Evolutionary conservation across 495 filamentous ascomycete species (phyloP).

Genomic region (Aspergillus taichungensis): DNA sequence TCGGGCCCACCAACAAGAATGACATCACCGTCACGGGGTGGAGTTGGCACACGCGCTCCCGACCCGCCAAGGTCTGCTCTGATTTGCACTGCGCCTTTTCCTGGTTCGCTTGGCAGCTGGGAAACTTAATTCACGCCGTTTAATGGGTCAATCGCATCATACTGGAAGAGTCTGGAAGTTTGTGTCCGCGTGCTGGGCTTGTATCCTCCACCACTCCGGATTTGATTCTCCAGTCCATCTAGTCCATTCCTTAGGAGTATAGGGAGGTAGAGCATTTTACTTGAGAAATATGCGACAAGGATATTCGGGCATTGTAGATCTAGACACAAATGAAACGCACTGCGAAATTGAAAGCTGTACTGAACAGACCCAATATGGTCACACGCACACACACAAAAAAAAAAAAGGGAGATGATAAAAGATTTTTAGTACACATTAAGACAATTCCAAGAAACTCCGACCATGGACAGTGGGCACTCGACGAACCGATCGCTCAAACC

Average conservation of each 20-base stretch:
- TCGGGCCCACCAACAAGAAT: background rate
- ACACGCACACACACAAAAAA: too few species aligned
- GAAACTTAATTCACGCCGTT: background rate
- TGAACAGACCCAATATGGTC: conserved; percentile 24
- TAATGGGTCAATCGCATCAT: too few species aligned
- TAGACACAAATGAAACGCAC: conserved; percentile 21
- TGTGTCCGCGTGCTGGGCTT: too few species aligned
- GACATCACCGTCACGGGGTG: conserved; percentile 4
- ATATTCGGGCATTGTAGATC: too few species aligned
- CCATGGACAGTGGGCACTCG: conserved; percentile 12
- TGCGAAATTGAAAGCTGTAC: conserved; percentile 30
- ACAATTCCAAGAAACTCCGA: conserved; percentile 12
- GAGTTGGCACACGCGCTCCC: background rate
- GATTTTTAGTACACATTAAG: conserved; percentile 42
- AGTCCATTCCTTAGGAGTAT: too few species aligned
- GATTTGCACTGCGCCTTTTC: background rate
- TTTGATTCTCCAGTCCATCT: too few species aligned
- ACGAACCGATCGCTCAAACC: conserved; percentile 1
- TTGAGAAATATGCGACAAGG: too few species aligned
- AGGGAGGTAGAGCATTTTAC: too few species aligned
- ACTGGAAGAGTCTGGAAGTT: too few species aligned
- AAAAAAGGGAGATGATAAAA: conserved; percentile 13
- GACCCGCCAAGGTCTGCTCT: conserved; percentile 5
- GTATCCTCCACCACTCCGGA: too few species aligned
- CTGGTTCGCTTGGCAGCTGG: background rate